Base-by-base conservation (phyloP, 2,329 filamentous ascomycete species). In the Aureobasidium sp. region DNA sequence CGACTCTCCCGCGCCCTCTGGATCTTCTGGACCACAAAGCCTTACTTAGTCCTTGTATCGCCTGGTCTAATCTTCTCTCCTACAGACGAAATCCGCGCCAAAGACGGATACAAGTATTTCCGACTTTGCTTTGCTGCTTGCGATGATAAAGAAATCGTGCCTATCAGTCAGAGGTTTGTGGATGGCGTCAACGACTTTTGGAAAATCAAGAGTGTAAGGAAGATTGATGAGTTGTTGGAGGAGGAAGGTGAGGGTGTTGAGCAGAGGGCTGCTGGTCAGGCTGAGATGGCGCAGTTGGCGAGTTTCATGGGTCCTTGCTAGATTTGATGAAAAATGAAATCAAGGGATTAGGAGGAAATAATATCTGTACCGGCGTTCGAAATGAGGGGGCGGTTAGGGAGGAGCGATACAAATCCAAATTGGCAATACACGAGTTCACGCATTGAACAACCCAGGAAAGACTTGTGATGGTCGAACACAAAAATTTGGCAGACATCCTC, bases 101-200 rank as follows among this genome's bases (percentile, higher is more conserved):
- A 79, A 61, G 77, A 82, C 45, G 87, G 85, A 3, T 92, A 87
- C 85, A 82, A 82, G 66, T 93, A 87, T 71, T 85, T 86, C 72
- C 79, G 92, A 14, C 70, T 97, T 39, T 96, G 90, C 75, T 97
- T 96, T 75, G 91, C 90, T 1, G 90, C 91, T 1, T 87, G 91
- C 74, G 79, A 83, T n/a, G 87, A 87, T 60, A 85, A 87, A 42
- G 83, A 88, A 44, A 77, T 96, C 5, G 81, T 80, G 29, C 74
- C 75, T 5, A 84, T 85, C 64, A 85, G 83, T 7, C 75, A 82
- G 69, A 76, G 87, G 30, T 85, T 95, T 68, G 85, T 83, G 0
- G 80, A 85, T 37, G 91, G 87, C 0, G 81, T 90, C 25, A 81
- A 85, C 63, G 81, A 79, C 29, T 97, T 96, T 73, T 96, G 89